Base-by-base conservation (phyloP, 225 moss, liverwort and hornwort genomes). In the Anthoceros angustus region DNA sequence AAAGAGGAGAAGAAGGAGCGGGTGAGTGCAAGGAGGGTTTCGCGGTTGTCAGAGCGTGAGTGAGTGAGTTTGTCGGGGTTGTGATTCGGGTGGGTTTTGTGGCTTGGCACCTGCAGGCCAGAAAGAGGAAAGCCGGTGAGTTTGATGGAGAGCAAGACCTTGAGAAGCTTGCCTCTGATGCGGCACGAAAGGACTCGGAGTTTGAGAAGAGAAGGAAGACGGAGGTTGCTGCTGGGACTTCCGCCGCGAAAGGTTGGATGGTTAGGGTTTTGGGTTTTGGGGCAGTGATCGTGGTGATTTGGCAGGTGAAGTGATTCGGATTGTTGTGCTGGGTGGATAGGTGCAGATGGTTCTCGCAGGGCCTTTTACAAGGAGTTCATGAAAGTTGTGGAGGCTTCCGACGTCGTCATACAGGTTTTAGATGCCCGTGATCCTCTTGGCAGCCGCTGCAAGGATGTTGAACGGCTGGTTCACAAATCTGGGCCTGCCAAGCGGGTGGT, bases 391-490 rank as follows among this genome's bases (percentile, higher is more conserved):
- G 87, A 90, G 76, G 86, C 87, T 12, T 78, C 94, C 0, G 86
- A 94, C 70, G 92, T 92, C 40, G 66, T 94, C 15, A 82, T 94
- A 69, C 79, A 94, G 72, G 90, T 94, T 39, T 68, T 94, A 71
- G 94, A 94, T 72, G 87, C 90, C 24, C 78, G 90, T 69, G 94
- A 94, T 79, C 94, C 94, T 67, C 71, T 90, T 55, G 86, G 94
- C 25, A 94, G 84, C 68, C 86, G 94, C 39, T 94, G 90, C 76
- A 64, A 83, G 62, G 90, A 94, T 49, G 76, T 90, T 39, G 90
- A 90, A 67, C 88, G 74, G 5, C 66, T 88, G 77, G 85, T 94
- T 62, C 77, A 83, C 26, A 90, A 83, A 63, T 74, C 90, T 67
- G 94, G 90, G 24, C 78, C 90, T 66, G 76, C 80, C 0, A 90